Evolutionary conservation across 2,329 filamentous ascomycete genomes (phyloP).

Genomic region (Aspergillus eucalypticola): DNA sequence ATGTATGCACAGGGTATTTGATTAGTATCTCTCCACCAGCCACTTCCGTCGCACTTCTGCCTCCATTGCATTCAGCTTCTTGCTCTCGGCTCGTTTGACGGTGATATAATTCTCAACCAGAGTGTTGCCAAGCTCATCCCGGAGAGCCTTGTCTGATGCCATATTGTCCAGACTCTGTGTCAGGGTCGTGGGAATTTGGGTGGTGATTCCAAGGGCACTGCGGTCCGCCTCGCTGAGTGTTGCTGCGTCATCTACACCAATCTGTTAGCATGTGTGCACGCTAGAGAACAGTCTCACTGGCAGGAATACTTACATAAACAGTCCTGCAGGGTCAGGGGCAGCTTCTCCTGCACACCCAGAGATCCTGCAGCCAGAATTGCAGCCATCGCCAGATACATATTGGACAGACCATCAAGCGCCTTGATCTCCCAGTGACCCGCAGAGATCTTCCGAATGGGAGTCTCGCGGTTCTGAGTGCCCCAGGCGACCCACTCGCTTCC

Average conservation of each 20-base stretch:
- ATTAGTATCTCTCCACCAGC: constrained; percentile 43
- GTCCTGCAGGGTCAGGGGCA: constrained; percentile 32
- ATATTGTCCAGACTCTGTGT: constrained; percentile 37
- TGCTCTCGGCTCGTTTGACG: constrained; percentile 38
- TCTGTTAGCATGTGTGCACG: background rate
- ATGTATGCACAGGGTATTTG: background rate
- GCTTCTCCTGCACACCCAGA: constrained; percentile 49
- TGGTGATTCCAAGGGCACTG: constrained; percentile 39
- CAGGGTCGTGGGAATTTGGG: constrained; percentile 37
- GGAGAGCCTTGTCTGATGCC: constrained; percentile 30
- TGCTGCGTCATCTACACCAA: constrained; percentile 35
- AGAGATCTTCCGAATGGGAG: constrained; percentile 67
- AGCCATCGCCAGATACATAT: constrained; percentile 70
- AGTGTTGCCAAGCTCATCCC: constrained; percentile 30
- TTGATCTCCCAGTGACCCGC: constrained; percentile 76
- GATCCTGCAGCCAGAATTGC: constrained; percentile 63
- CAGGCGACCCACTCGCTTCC: constrained; percentile 77
- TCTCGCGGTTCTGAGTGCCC: constrained; percentile 80
- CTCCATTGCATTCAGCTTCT: constrained; percentile 33
- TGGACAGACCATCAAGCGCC: constrained; percentile 75
- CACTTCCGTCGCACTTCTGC: constrained; percentile 35
- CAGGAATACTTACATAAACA: constrained; percentile 32
- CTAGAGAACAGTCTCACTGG: background rate
- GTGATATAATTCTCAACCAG: constrained; percentile 30
- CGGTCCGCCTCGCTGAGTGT: constrained; percentile 32